Percentiles rank a stretch among this genome's conserved stretches.
Conservation (phyloP, 371 early-diverging fungal genomes). For the Haplosporangium sp. region DNA sequence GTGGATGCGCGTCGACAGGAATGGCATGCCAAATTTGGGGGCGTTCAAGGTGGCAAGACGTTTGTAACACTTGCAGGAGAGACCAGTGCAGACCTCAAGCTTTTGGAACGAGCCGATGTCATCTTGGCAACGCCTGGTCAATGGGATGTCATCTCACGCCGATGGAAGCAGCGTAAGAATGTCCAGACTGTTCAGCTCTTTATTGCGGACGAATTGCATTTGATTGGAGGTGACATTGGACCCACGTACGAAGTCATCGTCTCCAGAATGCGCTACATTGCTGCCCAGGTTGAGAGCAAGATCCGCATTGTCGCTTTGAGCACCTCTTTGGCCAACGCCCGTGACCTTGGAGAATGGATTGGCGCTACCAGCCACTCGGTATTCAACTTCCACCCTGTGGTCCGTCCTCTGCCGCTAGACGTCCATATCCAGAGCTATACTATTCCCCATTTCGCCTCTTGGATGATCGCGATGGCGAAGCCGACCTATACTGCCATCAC, state of each 20-base stretch:
- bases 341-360: conserved; percentile 97
- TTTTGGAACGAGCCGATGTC: conserved; percentile 89
- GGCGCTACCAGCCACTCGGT: conserved; percentile 81
- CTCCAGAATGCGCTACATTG: conserved; percentile 93
- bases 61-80: conserved; percentile 96
- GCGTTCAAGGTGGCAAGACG: conserved; percentile 80
- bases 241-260: conserved; percentile 93
- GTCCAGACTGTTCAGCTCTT: conserved; percentile 92
- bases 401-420: conserved; percentile 93
- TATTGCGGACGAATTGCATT: conserved; percentile 97
- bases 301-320: conserved; percentile 94
- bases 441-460: conserved; percentile 90
- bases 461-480: conserved; percentile 95
- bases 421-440: conserved; percentile 93
- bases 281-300: conserved; percentile 78
- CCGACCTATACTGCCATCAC: conserved; percentile 86
- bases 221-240: conserved; percentile 89
- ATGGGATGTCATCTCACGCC: conserved; percentile 97
- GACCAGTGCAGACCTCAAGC: conserved; percentile 87
- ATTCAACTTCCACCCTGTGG: conserved; percentile 95
- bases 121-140: conserved; percentile 96
- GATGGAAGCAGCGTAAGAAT: conserved; percentile 93
- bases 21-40: conserved; percentile 86
- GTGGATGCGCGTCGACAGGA: conserved; percentile 95
- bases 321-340: conserved; percentile 93